phyloP scores from a whole-genome alignment of 2,329 filamentous ascomycete genomes.

The Davidsoniella eucalypti region DNA sequence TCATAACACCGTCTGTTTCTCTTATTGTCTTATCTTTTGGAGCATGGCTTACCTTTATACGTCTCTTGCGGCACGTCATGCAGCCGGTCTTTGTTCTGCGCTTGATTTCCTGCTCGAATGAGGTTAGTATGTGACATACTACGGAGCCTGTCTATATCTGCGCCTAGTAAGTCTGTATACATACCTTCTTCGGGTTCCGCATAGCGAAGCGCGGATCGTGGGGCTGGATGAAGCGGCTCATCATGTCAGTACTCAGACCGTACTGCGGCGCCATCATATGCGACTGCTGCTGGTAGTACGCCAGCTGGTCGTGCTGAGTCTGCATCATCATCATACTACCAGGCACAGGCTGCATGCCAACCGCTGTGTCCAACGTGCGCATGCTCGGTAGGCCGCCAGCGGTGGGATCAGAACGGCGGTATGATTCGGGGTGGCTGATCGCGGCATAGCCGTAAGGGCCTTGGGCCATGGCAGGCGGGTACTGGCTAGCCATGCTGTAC shows the following conservation, averaged over 20 bases:
- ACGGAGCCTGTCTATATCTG: neutral
- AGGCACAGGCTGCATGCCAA: constrained; percentile 2
- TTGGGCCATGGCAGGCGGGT: constrained; percentile 8
- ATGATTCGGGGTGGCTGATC: constrained; percentile 7
- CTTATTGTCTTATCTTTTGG: no score
- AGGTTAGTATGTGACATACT: constrained; percentile 8
- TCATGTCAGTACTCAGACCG: constrained; percentile 27
- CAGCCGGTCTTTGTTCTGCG: constrained; percentile 47
- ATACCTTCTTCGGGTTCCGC: constrained; percentile 41
- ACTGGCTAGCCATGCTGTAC: constrained; percentile 8
- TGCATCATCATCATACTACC: constrained; percentile 11
- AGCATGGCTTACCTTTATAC: constrained; percentile 35
- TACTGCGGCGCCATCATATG: constrained; percentile 15
- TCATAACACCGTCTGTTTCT: no score
- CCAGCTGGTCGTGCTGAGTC: constrained; percentile 8
- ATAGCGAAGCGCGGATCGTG: constrained; percentile 32
- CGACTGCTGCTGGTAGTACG: constrained; percentile 6
- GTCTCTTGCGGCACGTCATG: constrained; percentile 42
- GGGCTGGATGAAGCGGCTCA: constrained; percentile 28
- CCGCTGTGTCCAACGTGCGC: constrained; percentile 23
- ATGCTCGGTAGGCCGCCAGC: constrained; percentile 22
- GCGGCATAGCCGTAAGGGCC: constrained; percentile 10
- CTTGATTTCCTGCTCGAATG: constrained; percentile 37
- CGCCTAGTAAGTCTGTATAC: constrained; percentile 12
- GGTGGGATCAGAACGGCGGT: constrained; percentile 9